A percentile compares a stretch with the other conserved stretches of the same genome.
Evolutionary conservation across 208 protist species (phyloP).

Genomic region (Leptomonas pyrrhocoris): DNA sequence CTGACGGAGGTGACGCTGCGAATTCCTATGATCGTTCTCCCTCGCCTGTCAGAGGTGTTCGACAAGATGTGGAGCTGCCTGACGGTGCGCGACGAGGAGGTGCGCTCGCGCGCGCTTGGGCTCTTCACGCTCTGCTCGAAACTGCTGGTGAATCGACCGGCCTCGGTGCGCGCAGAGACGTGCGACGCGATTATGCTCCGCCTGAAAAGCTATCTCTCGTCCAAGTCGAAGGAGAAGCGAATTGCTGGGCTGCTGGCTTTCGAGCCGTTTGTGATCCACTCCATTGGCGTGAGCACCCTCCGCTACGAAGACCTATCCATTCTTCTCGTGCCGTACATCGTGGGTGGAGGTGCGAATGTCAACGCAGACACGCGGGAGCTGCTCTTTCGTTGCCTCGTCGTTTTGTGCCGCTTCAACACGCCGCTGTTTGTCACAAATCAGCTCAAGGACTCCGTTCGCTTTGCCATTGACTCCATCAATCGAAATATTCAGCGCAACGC

Average conservation of each 20-base stretch:
- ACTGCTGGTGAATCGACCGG: slow-evolving; percentile 63
- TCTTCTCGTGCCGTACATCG: slow-evolving; percentile 77
- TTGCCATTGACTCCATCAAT: slow-evolving; percentile 65
- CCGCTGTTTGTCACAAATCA: slow-evolving; percentile 73
- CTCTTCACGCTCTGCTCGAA: slow-evolving; percentile 79
- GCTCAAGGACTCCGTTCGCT: slow-evolving; percentile 76
- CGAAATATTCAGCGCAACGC: slow-evolving; percentile 50
- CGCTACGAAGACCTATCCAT: slow-evolving; percentile 78
- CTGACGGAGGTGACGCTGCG: slow-evolving; percentile 69
- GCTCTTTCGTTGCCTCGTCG: slow-evolving; percentile 72
- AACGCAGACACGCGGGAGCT: slow-evolving; percentile 45
- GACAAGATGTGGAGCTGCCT: slow-evolving; percentile 76
- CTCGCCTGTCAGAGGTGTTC: slow-evolving; percentile 65
- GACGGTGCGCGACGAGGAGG: slow-evolving; percentile 46
- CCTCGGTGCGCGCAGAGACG: slow-evolving; percentile 43
- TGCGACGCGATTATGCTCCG: slow-evolving; percentile 64
- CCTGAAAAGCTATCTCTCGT: slow-evolving; percentile 60
- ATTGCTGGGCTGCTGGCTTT: slow-evolving; percentile 85
- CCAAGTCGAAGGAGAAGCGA: slow-evolving; percentile 59
- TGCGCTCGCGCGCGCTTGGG: slow-evolving; percentile 53
- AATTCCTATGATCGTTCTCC: slow-evolving; percentile 72
- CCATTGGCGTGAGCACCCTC: slow-evolving; percentile 43
- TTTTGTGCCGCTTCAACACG: slow-evolving; percentile 76
- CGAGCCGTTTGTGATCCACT: slow-evolving; percentile 84
- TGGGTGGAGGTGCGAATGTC: slow-evolving; percentile 40